phyloP scores from a whole-genome alignment of 2,329 filamentous ascomycete species.

The Alternaria rosae region DNA sequence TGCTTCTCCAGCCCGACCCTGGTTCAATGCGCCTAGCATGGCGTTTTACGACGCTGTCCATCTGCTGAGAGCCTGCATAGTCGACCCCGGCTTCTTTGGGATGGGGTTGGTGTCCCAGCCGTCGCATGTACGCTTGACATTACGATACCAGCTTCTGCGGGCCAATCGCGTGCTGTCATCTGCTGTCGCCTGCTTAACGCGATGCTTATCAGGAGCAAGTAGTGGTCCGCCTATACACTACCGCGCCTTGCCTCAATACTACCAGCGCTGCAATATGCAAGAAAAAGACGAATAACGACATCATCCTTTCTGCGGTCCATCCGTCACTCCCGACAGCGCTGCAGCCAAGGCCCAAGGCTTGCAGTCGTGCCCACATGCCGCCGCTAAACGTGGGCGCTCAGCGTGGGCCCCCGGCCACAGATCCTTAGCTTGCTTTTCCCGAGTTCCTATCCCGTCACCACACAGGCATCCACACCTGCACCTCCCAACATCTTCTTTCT shows the following conservation, averaged over 20 bases:
- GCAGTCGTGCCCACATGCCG: slow-evolving; percentile 19
- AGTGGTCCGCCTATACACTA: slow-evolving; percentile 3
- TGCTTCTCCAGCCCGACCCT: slow-evolving; percentile 15
- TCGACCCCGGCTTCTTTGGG: slow-evolving; percentile 17
- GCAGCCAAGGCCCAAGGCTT: slow-evolving; percentile 20
- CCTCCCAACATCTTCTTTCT: not conserved
- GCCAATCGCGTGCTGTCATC: slow-evolving; percentile 1
- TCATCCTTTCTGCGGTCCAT: slow-evolving; percentile 13
- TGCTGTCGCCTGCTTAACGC: not conserved
- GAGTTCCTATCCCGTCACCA: not conserved
- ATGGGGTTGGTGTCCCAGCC: slow-evolving; percentile 38
- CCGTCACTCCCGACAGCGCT: slow-evolving; percentile 16
- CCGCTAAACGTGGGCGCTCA: slow-evolving; percentile 18
- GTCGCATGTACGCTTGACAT: slow-evolving; percentile 35
- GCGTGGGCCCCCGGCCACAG: slow-evolving; percentile 10
- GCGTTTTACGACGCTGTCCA: slow-evolving; percentile 31
- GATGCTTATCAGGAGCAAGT: not conserved
- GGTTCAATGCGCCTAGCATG: slow-evolving; percentile 16
- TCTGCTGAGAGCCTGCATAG: slow-evolving; percentile 35
- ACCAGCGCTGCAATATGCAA: not conserved
- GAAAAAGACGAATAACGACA: slow-evolving; percentile 7
- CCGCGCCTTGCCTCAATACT: not conserved
- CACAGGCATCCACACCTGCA: not conserved
- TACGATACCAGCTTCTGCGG: slow-evolving; percentile 16
- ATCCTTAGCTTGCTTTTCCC: slow-evolving; percentile 17